These are phyloP conservation scores for Leccinum fuscescens DNA, from an alignment of 1,284 basidiomycete genomes.

Conservation along the genomic window DNA sequence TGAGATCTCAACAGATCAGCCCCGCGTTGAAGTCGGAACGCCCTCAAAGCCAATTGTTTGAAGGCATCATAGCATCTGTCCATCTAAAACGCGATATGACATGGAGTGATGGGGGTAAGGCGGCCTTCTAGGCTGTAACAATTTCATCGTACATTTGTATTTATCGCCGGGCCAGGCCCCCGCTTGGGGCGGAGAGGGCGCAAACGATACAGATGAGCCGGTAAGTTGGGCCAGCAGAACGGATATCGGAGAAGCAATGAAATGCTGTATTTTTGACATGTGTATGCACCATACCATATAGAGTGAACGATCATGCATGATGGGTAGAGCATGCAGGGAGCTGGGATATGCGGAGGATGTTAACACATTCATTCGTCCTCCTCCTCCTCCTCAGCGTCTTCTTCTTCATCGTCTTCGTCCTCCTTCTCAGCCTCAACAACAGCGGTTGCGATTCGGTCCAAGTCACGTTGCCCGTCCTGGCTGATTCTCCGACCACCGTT, in stretches of 20 bases:
- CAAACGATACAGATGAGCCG: background rate
- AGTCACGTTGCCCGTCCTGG: conserved; percentile 96
- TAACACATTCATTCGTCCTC: conserved; percentile 45
- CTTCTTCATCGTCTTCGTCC: conserved; percentile 85
- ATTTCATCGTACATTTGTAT: background rate
- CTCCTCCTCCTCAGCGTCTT: conserved; percentile 77
- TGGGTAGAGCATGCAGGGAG: conserved; percentile 21
- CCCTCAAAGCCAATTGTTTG: background rate
- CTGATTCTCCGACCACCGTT: conserved; percentile 96
- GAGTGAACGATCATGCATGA: conserved; percentile 33
- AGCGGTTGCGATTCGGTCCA: conserved; percentile 98
- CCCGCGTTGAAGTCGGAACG: too few species aligned
- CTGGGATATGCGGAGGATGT: conserved; percentile 21
- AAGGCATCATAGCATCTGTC: background rate
- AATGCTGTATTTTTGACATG: conserved; percentile 32
- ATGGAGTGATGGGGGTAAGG: background rate
- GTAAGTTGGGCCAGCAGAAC: background rate
- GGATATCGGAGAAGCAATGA: conserved; percentile 9
- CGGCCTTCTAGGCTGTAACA: background rate
- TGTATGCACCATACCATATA: conserved; percentile 46
- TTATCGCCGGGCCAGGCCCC: background rate
- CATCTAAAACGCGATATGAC: background rate
- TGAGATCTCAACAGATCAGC: background rate
- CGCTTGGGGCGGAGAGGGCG: background rate
- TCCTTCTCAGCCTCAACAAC: conserved; percentile 88